Percentiles rank a stretch among this genome's conserved stretches.
Conservation (phyloP, 139 green algal genomes). For the Coelastrella sp. region DNA sequence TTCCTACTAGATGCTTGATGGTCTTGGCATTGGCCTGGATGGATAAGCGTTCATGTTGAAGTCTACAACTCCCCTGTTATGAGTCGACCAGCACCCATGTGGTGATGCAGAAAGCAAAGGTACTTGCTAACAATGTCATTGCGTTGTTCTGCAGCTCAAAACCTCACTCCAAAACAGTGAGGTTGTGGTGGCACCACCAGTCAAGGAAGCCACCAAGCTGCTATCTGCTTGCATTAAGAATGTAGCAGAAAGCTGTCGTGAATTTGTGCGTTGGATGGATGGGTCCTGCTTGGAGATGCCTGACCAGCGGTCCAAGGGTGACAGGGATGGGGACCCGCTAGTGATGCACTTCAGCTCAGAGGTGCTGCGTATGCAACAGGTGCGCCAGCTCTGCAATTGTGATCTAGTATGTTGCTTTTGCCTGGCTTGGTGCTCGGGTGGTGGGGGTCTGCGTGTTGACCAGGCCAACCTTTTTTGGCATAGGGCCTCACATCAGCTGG, state of each 20-base stretch:
- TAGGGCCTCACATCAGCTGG: background rate
- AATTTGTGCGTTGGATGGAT: constrained; percentile 95
- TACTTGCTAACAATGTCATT: background rate
- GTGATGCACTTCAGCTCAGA: constrained; percentile 50
- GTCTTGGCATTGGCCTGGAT: no score
- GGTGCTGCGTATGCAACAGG: constrained; percentile 49
- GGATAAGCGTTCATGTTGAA: no score
- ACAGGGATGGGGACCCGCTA: constrained; percentile 44
- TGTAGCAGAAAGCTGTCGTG: constrained; percentile 54
- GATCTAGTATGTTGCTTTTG: no score
- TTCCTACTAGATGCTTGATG: no score
- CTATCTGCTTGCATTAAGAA: constrained; percentile 46
- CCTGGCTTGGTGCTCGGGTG: no score
- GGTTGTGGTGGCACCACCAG: constrained; percentile 85
- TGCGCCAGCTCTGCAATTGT: background rate
- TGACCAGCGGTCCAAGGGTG: constrained; percentile 62
- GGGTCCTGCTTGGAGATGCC: constrained; percentile 90
- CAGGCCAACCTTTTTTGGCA: no score
- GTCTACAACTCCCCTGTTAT: no score
- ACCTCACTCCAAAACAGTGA: constrained; percentile 78
- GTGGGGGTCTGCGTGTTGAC: no score
- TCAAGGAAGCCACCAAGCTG: constrained; percentile 73
- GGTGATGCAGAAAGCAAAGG: no score
- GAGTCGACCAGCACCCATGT: no score
- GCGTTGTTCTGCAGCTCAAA: constrained; percentile 70